Evolutionary conservation across 345 rosid genomes (phyloP).

Genomic region (Raphanus raphanistrum): DNA sequence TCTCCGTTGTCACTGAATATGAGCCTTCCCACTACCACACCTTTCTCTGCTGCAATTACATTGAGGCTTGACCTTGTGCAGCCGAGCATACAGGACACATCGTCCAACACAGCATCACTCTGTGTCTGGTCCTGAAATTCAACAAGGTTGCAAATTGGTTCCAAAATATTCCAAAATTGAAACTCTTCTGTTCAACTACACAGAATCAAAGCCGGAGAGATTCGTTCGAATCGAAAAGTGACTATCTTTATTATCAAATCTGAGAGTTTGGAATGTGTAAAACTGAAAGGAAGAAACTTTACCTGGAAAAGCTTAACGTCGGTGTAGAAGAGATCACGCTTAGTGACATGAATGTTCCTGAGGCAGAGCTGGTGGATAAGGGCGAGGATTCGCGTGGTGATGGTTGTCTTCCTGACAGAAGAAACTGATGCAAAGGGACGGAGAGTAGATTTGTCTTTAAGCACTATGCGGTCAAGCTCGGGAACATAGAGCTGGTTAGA

Average conservation of each 20-base stretch:
- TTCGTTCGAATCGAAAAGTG: not conserved
- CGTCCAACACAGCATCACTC: slow-evolving; percentile 82
- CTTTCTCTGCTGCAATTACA: slow-evolving; percentile 91
- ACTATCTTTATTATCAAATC: not conserved
- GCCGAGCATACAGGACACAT: slow-evolving; percentile 91
- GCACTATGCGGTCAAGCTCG: slow-evolving; percentile 96
- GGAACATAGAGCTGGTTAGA: slow-evolving; percentile 95
- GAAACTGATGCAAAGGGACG: slow-evolving; percentile 83
- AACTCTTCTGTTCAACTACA: not conserved
- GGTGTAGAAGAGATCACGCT: slow-evolving; percentile 97
- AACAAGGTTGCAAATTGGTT: slow-evolving; percentile 13
- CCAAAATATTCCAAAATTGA: not conserved
- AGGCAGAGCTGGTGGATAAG: slow-evolving; percentile 88
- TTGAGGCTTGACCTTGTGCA: slow-evolving; percentile 92
- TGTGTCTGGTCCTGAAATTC: slow-evolving; percentile 85
- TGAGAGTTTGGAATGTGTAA: slow-evolving; percentile 4
- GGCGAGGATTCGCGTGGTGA: slow-evolving; percentile 83
- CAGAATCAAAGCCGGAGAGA: not conserved
- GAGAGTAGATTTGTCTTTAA: slow-evolving; percentile 88
- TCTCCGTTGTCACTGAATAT: slow-evolving; percentile 96
- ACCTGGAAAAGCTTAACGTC: slow-evolving; percentile 97
- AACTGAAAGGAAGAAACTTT: not conserved
- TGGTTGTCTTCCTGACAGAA: slow-evolving; percentile 84
- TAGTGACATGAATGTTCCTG: slow-evolving; percentile 86
- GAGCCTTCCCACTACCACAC: slow-evolving; percentile 91